Evolutionary conservation across 768 basidiomycete genomes (phyloP).

Genomic region (Antrodiella citrinella): DNA sequence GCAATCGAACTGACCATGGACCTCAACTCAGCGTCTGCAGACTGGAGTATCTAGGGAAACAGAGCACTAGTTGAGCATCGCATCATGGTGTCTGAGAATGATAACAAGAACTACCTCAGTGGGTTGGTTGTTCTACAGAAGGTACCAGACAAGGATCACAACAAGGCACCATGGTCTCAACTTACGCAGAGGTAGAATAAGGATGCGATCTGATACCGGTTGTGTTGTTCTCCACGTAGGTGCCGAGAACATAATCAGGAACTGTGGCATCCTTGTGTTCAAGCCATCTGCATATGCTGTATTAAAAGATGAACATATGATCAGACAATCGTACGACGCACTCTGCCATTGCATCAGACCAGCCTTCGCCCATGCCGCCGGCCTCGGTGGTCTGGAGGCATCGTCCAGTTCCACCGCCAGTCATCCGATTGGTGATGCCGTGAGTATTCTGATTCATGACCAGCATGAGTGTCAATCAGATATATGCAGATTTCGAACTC

Average conservation of each 20-base stretch:
- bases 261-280: slow-evolving; percentile 34
- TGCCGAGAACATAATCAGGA: slow-evolving; percentile 32
- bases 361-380: slow-evolving; percentile 64
- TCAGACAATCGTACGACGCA: neutral
- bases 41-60: slow-evolving; percentile 25
- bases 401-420: slow-evolving; percentile 47
- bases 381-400: slow-evolving; percentile 59
- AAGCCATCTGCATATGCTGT: slow-evolving; percentile 19
- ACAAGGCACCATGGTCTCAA: too few relatives aligned
- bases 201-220: slow-evolving; percentile 49
- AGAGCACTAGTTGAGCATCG: neutral
- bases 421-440: slow-evolving; percentile 31
- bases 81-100: neutral
- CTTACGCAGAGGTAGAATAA: slow-evolving; percentile 46
- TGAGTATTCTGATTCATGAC: slow-evolving; percentile 14
- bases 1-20: slow-evolving; percentile 40
- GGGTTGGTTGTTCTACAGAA: slow-evolving; percentile 28
- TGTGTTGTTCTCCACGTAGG: slow-evolving; percentile 43
- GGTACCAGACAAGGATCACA: slow-evolving; percentile 18
- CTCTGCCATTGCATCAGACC: slow-evolving; percentile 39
- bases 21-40: slow-evolving; percentile 31
- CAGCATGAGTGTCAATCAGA: neutral
- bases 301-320: slow-evolving; percentile 3
- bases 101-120: slow-evolving; percentile 14
- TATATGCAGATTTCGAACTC: slow-evolving; percentile 2